These are phyloP conservation scores for Rhododendron simsii DNA, from an alignment of 148 eudicot genomes.

Conservation along the genomic window DNA sequence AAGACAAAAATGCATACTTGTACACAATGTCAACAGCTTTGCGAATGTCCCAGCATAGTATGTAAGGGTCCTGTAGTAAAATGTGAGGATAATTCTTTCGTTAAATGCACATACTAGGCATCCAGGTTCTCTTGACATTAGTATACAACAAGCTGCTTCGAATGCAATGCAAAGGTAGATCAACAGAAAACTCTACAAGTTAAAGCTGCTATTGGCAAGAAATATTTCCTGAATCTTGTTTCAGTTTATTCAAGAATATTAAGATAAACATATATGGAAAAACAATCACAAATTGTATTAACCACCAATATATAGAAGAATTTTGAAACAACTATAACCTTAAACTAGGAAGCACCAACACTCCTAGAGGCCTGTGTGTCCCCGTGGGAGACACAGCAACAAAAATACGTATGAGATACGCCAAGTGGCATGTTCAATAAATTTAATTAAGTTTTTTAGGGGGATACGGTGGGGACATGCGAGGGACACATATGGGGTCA, in stretches of 20 bases:
- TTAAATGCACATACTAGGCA: constrained; percentile 8
- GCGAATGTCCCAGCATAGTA: constrained; percentile 98
- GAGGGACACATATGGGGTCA: too few species aligned
- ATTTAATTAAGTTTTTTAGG: too few species aligned
- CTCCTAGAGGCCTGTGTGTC: background rate
- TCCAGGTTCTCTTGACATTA: background rate
- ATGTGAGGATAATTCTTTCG: constrained; percentile 8
- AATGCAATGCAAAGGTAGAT: background rate
- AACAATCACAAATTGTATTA: background rate
- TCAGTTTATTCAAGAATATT: background rate
- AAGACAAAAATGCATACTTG: constrained; percentile 56
- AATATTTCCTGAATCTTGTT: constrained; percentile 2
- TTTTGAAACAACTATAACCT: background rate
- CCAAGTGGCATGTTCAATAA: background rate
- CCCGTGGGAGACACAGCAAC: background rate
- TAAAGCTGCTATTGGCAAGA: background rate
- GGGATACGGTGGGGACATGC: too few species aligned
- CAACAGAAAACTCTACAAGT: background rate
- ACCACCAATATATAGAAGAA: background rate
- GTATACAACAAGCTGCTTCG: background rate
- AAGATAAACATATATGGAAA: background rate
- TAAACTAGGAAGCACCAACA: background rate
- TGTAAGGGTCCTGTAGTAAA: constrained; percentile 73
- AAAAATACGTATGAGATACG: background rate
- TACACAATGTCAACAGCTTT: constrained; percentile 87